Evolutionary conservation across 2,329 filamentous ascomycete genomes (phyloP).

Genomic region (Diaporthe citriasiana): DNA sequence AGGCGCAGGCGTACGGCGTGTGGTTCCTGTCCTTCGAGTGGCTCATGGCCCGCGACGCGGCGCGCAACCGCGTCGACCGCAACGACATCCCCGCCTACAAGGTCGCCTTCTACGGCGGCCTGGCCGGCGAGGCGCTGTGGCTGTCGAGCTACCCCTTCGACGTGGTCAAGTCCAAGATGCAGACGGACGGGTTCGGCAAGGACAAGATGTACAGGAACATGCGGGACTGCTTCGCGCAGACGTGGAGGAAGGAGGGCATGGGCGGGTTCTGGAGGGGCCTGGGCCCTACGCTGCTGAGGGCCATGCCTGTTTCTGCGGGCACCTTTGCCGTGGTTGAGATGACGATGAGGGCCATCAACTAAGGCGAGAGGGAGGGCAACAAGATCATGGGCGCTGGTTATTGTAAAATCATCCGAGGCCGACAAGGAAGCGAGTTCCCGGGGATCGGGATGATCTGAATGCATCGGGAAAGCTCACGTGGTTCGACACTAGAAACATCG

Average conservation of each 20-base stretch:
- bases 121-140: conserved; percentile 96
- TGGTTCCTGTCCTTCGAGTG: conserved; percentile 98
- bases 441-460: neutral
- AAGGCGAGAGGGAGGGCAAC: conserved; percentile 3
- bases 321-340: conserved; percentile 90
- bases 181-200: conserved; percentile 90
- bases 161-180: conserved; percentile 99
- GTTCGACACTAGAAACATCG: conserved; percentile 23
- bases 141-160: conserved; percentile 94
- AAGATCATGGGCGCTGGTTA: neutral
- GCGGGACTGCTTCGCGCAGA: conserved; percentile 91
- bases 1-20: conserved; percentile 93
- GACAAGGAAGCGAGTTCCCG: neutral
- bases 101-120: conserved; percentile 90
- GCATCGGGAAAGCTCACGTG: neutral
- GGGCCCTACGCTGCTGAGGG: conserved; percentile 88
- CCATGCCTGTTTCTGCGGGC: conserved; percentile 97
- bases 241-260: conserved; percentile 80
- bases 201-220: conserved; percentile 81
- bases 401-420: neutral
- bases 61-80: conserved; percentile 80
- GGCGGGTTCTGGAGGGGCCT: conserved; percentile 96
- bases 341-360: conserved; percentile 73
- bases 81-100: conserved; percentile 86
- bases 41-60: conserved; percentile 91